Evolutionary conservation across 768 basidiomycete species (phyloP).

Genomic region (Royoungia palumana): DNA sequence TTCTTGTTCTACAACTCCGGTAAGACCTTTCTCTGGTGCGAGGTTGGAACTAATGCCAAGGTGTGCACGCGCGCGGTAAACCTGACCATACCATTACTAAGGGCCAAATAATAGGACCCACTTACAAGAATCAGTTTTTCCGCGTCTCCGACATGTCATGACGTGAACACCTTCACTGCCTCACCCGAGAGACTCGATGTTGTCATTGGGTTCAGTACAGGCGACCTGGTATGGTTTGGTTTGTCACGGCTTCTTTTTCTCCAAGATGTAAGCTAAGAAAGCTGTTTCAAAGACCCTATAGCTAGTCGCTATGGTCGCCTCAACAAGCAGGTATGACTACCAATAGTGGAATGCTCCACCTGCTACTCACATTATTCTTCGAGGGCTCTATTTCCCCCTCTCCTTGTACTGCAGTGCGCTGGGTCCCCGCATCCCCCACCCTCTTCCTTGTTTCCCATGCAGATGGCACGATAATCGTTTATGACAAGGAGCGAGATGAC

Average conservation of each 20-base stretch:
- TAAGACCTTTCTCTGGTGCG: constrained; percentile 83
- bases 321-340: constrained; percentile 68
- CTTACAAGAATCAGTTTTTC: constrained; percentile 83
- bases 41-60: constrained; percentile 81
- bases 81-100: constrained; percentile 7
- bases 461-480: constrained; percentile 85
- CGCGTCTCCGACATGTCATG: constrained; percentile 86
- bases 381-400: constrained; percentile 78
- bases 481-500: constrained; percentile 90
- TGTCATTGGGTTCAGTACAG: constrained; percentile 88
- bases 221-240: constrained; percentile 98
- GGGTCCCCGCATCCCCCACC: constrained; percentile 79
- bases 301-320: constrained; percentile 78
- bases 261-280: constrained; percentile 2
- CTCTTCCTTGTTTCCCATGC: constrained; percentile 86
- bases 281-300: constrained; percentile 59
- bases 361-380: constrained; percentile 8
- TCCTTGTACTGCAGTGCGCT: constrained; percentile 83
- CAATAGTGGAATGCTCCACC: neutral
- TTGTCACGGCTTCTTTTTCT: constrained; percentile 21
- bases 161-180: constrained; percentile 77
- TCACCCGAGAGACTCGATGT: constrained; percentile 79
- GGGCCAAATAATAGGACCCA: constrained; percentile 63
- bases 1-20: constrained; percentile 87
- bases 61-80: constrained; percentile 38